Conservation (phyloP, 768 basidiomycete species). For the Phylloporus arenicola region DNA sequence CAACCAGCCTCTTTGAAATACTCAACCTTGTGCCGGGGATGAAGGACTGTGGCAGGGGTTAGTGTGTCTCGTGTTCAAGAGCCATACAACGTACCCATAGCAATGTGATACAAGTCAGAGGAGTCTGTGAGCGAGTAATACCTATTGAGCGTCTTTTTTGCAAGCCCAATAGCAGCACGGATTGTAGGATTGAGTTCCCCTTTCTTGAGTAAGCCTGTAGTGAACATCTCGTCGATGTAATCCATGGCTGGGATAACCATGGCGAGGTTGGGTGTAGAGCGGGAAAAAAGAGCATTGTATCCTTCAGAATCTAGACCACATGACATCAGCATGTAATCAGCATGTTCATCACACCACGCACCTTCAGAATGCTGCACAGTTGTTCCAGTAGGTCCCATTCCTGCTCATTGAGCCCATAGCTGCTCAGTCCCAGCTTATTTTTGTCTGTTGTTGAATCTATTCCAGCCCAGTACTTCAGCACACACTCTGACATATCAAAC, state of each 20-base stretch:
- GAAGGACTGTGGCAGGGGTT: no score
- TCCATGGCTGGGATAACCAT: not conserved
- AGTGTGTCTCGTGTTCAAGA: not conserved
- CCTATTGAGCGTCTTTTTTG: not conserved
- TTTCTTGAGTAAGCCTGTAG: not conserved
- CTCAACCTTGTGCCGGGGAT: not conserved
- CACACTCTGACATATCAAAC: conserved; percentile 22
- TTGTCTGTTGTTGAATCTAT: conserved; percentile 19
- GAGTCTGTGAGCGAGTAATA: not conserved
- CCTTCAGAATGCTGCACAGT: conserved; percentile 13
- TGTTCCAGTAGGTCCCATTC: conserved; percentile 34
- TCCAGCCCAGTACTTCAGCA: conserved; percentile 14
- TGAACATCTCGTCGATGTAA: not conserved
- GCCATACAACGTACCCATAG: not conserved
- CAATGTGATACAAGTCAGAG: not conserved
- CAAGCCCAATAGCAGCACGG: not conserved
- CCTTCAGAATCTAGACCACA: not conserved
- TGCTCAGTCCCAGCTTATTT: conserved; percentile 9
- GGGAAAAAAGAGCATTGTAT: not conserved
- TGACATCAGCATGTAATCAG: not conserved
- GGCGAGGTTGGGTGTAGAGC: not conserved
- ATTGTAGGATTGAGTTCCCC: not conserved
- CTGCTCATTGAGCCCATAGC: conserved; percentile 20
- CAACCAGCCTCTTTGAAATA: not conserved
- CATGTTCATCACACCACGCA: not conserved